A percentile compares a stretch with the other conserved stretches of the same genome.
Conservation (phyloP, 345 rosid species). For the Crucihimalaya himalaica region DNA sequence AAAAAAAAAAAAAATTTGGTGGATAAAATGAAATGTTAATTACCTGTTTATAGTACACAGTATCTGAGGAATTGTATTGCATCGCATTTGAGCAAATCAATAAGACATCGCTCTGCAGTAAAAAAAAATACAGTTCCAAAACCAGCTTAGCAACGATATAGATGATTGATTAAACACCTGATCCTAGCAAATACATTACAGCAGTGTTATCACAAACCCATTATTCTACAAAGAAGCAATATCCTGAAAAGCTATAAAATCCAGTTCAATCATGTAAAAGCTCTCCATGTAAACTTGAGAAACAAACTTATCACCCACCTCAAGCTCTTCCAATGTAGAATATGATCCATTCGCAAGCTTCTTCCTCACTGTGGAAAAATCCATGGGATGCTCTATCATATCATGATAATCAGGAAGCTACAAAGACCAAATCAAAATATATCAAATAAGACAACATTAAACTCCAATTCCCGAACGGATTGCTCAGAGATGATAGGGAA, state of each 20-base stretch:
- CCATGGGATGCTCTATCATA: constrained; percentile 82
- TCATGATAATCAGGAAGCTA: constrained; percentile 91
- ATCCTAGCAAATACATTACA: constrained; percentile 6
- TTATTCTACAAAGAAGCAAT: constrained; percentile 15
- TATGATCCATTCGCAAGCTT: constrained; percentile 76
- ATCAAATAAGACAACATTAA: background rate
- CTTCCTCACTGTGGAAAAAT: constrained; percentile 77
- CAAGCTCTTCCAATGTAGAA: constrained; percentile 63
- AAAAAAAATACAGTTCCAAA: constrained; percentile 39
- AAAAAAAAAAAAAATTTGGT: background rate
- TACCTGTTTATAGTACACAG: constrained; percentile 79
- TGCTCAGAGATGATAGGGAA: background rate
- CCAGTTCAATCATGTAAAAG: constrained; percentile 7
- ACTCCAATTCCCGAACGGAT: constrained; percentile 4
- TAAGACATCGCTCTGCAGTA: constrained; percentile 70
- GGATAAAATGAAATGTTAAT: constrained; percentile 21
- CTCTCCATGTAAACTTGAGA: constrained; percentile 6
- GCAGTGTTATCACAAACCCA: background rate
- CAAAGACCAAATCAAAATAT: constrained; percentile 22
- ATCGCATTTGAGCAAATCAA: constrained; percentile 85
- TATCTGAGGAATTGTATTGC: constrained; percentile 78
- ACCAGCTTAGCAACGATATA: constrained; percentile 49
- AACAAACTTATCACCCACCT: constrained; percentile 51
- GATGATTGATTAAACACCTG: background rate
- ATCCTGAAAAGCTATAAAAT: constrained; percentile 16